phyloP scores from a whole-genome alignment of 257 asterid genomes.

The Przewalskia tangutica region DNA sequence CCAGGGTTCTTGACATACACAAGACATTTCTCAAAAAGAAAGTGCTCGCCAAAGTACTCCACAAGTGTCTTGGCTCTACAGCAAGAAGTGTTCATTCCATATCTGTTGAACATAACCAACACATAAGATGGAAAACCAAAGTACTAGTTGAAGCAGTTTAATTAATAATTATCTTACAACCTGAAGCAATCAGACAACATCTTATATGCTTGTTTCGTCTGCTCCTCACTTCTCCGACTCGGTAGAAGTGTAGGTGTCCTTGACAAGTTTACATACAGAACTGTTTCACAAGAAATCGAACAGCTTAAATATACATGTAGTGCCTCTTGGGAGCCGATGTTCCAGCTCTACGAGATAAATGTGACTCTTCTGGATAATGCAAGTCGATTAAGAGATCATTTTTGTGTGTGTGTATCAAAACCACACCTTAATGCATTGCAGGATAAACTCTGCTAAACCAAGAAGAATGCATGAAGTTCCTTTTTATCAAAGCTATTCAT shows the following conservation, averaged over 20 bases:
- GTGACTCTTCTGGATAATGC: background rate
- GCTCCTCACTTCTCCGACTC: slow-evolving; percentile 64
- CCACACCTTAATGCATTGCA: background rate
- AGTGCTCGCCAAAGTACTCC: slow-evolving; percentile 74
- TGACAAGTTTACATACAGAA: slow-evolving; percentile 55
- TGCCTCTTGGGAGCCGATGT: background rate
- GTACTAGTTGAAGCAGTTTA: background rate
- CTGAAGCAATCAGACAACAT: slow-evolving; percentile 79
- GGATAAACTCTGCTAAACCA: background rate
- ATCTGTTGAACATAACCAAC: slow-evolving; percentile 34
- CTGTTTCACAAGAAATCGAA: slow-evolving; percentile 34
- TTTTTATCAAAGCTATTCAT: background rate
- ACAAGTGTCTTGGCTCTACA: slow-evolving; percentile 72
- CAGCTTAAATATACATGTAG: background rate
- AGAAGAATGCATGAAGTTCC: background rate
- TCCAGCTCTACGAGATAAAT: background rate
- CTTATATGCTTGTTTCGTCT: slow-evolving; percentile 53
- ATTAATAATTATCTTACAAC: slow-evolving; percentile 18
- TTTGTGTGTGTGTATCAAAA: background rate
- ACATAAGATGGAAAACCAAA: slow-evolving; percentile 11
- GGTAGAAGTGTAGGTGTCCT: slow-evolving; percentile 62
- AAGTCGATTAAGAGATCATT: background rate
- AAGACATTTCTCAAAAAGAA: slow-evolving; percentile 41
- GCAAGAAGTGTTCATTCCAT: slow-evolving; percentile 46
- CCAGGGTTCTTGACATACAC: slow-evolving; percentile 35